These are phyloP conservation scores for Phytophthora melonis DNA, from an alignment of 352 stramenopile genomes.

Conservation along the genomic window DNA sequence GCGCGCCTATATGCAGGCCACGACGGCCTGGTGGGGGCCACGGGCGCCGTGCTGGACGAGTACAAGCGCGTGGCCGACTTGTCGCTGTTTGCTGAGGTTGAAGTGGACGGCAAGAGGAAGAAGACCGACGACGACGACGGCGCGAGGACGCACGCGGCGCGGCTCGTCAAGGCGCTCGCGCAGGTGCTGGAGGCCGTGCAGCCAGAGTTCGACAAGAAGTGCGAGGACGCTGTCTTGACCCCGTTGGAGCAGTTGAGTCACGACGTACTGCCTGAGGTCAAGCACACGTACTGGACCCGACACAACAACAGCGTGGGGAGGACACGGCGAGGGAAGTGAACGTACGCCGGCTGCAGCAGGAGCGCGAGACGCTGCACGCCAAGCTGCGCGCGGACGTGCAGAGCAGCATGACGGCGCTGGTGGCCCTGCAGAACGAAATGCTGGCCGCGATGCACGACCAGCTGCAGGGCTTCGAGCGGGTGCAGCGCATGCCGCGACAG, in stretches of 20 bases:
- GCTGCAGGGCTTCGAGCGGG: conserved; percentile 45
- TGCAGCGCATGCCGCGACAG: conserved; percentile 29
- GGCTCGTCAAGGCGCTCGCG: conserved; percentile 41
- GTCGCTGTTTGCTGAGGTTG: conserved; percentile 47
- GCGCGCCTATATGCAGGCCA: conserved; percentile 67
- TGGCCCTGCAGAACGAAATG: conserved; percentile 61
- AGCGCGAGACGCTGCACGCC: conserved; percentile 56
- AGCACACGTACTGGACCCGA: conserved; percentile 82
- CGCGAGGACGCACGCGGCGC: conserved; percentile 24
- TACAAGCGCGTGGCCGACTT: conserved; percentile 70
- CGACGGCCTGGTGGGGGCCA: conserved; percentile 66
- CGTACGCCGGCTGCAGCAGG: conserved; percentile 56
- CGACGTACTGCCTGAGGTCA: conserved; percentile 73
- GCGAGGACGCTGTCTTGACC: conserved; percentile 52
- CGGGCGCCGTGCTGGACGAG: conserved; percentile 64
- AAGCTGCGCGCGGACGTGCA: conserved; percentile 61
- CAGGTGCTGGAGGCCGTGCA: conserved; percentile 49
- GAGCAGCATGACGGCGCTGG: conserved; percentile 56
- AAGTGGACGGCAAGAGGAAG: conserved; percentile 7
- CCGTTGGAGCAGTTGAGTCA: conserved; percentile 55
- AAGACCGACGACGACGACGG: conserved; percentile 1
- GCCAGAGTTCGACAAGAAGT: conserved; percentile 53
- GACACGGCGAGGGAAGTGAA: conserved; percentile 40
- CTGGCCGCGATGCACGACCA: conserved; percentile 46
- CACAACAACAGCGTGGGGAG: conserved; percentile 37